These are phyloP conservation scores for Colletotrichum spinosum DNA, from an alignment of 2,329 filamentous ascomycete species.

Conservation along the genomic window DNA sequence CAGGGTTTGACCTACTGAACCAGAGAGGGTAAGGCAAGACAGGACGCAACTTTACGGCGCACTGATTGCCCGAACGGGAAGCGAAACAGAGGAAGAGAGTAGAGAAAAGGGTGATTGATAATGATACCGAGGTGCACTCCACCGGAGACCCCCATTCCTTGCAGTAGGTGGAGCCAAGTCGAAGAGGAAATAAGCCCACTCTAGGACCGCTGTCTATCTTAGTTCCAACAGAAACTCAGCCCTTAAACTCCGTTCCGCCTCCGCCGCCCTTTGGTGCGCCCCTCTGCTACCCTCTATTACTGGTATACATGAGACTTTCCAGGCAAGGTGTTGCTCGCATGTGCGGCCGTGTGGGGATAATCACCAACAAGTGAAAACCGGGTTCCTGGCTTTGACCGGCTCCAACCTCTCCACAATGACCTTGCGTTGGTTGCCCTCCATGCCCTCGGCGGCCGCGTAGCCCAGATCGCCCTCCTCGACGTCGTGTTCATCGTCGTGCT, in stretches of 20 bases:
- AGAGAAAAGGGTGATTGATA: not conserved
- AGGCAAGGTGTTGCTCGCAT: constrained; percentile 6
- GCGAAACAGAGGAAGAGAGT: constrained; percentile 3
- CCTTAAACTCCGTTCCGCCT: constrained; percentile 17
- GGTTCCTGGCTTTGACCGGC: constrained; percentile 93
- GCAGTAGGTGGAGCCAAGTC: constrained; percentile 17
- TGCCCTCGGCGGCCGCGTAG: constrained; percentile 92
- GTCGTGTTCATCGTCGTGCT: constrained; percentile 68
- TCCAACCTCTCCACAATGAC: constrained; percentile 97
- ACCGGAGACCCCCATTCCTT: constrained; percentile 1
- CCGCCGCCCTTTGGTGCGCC: not conserved
- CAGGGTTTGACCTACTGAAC: constrained; percentile 17
- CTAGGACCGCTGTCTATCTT: not conserved
- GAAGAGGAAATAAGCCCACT: constrained; percentile 23
- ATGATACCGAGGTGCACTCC: constrained; percentile 1
- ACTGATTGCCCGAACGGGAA: constrained; percentile 14
- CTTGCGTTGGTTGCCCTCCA: constrained; percentile 90
- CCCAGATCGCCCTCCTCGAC: constrained; percentile 93
- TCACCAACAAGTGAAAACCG: constrained; percentile 98
- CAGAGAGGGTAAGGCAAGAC: not conserved
- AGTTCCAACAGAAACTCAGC: constrained; percentile 13
- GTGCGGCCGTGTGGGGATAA: constrained; percentile 17
- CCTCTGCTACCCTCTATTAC: no score
- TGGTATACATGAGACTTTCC: no score
- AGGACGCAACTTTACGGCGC: not conserved